Conservation (phyloP, 768 basidiomycete species). For the Auricularia sp. region DNA sequence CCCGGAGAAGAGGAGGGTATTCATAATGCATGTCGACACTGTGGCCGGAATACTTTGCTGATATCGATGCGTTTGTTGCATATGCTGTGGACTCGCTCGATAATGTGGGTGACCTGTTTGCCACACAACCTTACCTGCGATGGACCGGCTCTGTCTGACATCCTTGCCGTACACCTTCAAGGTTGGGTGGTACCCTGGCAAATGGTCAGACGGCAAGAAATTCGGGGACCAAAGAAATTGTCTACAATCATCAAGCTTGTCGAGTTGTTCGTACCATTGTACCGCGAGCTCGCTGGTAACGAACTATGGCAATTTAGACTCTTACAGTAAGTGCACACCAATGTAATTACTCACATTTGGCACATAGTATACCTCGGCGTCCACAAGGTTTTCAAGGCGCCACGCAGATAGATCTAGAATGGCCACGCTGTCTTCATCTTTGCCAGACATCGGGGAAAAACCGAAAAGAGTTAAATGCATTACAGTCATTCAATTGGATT, state of each 20-base stretch:
- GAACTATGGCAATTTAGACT: slow-evolving; percentile 14
- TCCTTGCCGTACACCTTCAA: slow-evolving; percentile 32
- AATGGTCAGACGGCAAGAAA: background rate
- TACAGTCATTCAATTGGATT: too few species aligned
- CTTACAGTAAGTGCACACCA: background rate
- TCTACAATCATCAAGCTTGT: slow-evolving; percentile 26
- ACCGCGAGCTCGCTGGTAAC: slow-evolving; percentile 17
- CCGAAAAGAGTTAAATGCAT: too few species aligned
- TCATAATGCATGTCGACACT: slow-evolving; percentile 26
- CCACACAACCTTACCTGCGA: slow-evolving; percentile 14
- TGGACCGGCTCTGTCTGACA: slow-evolving; percentile 28
- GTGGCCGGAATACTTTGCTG: slow-evolving; percentile 28
- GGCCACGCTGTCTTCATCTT: too few species aligned
- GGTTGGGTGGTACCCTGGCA: slow-evolving; percentile 29
- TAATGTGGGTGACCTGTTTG: background rate
- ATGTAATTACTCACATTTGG: slow-evolving; percentile 9
- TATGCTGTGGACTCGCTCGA: slow-evolving; percentile 19
- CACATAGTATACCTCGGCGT: slow-evolving; percentile 17
- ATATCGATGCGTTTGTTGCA: slow-evolving; percentile 20
- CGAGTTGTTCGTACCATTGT: slow-evolving; percentile 24
- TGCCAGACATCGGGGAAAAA: too few species aligned
- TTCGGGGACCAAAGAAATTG: background rate
- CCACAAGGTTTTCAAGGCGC: slow-evolving; percentile 8
- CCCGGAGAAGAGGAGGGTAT: slow-evolving; percentile 23
- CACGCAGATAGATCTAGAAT: background rate